Evolutionary conservation across 1,284 basidiomycete genomes (phyloP), one percentile per base, ranked within the genome.

Genomic region (Leccinum pachyderme): DNA sequence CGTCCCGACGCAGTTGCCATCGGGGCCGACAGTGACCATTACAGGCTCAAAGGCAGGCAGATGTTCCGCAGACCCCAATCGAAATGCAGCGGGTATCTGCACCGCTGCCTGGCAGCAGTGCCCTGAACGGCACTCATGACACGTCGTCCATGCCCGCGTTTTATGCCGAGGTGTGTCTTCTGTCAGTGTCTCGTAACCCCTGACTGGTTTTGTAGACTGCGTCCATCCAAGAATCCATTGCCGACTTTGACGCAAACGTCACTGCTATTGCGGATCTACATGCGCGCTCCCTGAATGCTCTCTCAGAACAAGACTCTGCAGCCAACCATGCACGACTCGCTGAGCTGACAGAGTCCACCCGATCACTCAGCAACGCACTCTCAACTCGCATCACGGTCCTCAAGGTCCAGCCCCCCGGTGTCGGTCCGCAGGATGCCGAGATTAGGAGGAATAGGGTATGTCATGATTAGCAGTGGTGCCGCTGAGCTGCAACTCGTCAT

Each of bases 391-490:
- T 94, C 63, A 82, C 86, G 65, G 71, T 72, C 1, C 69, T 93
- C 52, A 77, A 75, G 64, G 58, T 61, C 54, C 55, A 70, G 56
- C 58, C 68, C 61, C 44, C 73, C 71, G 56, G 72, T 61, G 51
- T 67, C 72, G 13, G 71, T 25, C 46, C 66, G 7, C 75, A 80
- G 56, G 80, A 91, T 55, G 78, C 78, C 52, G 79, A 82, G 64
- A 84, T 88, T 55, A 80, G 86, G 59, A 85, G 79, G 72, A 85
- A 87, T 65, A 82, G 89, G 76, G 90, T 88, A 72, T 51, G 79
- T 64, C 4, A 64, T 33, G 13, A 18, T 29, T 33, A 22, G 1
- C 39, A 11, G 24, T 12, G 4, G 24, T 28, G 22, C 43, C 33
- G 29, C 24, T 53, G 18, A 41, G 15, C 18, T 7, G 32, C 28